These are phyloP conservation scores for Diaporthe longicolla DNA, from an alignment of 2,329 filamentous ascomycete genomes.

Conservation along the genomic window DNA sequence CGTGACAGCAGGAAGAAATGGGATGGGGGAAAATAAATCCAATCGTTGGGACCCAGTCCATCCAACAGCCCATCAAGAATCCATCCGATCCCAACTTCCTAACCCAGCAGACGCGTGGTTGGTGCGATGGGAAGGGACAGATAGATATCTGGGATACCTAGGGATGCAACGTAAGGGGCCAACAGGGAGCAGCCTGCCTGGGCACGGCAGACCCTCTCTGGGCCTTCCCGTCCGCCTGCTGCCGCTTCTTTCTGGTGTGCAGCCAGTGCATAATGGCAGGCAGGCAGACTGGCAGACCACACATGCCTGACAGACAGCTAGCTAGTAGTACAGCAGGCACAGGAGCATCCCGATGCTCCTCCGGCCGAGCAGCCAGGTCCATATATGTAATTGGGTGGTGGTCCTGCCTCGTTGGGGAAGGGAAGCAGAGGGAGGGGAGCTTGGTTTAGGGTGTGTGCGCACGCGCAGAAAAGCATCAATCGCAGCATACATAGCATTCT, in stretches of 20 bases:
- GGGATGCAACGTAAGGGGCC: neutral
- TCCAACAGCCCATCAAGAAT: neutral
- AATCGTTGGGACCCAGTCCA: neutral
- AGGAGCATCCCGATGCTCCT: neutral
- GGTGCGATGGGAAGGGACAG: neutral
- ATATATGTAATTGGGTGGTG: neutral
- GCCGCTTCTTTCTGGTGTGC: neutral
- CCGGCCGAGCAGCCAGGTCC: neutral
- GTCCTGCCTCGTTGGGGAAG: no score
- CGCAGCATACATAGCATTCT: neutral
- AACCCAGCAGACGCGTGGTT: neutral
- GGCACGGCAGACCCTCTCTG: neutral
- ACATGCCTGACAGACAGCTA: no score
- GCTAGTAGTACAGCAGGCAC: neutral
- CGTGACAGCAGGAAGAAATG: neutral
- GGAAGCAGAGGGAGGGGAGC: no score
- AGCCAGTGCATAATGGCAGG: neutral
- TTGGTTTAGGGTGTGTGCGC: no score
- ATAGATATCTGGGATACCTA: no score
- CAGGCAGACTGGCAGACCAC: neutral
- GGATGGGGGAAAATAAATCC: neutral
- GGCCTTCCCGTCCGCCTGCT: neutral
- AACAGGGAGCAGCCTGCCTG: neutral
- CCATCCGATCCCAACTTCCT: neutral
- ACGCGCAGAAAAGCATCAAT: conserved; percentile 9